Base-by-base conservation (phyloP, 345 rosid species). In the Psidium guajava region DNA sequence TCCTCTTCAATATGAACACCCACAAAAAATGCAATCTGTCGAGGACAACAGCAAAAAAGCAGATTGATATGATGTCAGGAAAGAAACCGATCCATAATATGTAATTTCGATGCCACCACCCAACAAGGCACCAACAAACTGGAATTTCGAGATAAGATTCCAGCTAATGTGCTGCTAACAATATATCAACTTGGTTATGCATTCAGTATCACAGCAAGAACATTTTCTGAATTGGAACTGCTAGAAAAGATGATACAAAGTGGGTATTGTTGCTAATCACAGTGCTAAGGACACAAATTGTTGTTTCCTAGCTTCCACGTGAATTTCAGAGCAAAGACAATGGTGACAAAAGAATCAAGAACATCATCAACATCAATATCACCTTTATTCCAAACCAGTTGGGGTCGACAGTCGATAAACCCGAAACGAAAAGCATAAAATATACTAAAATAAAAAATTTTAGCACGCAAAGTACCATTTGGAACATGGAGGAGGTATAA, bases 1-100 rank as follows among this genome's bases (percentile, higher is more conserved):
- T 93, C 89, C 89, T 91, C 95, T 86, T 95, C 98, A 6, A 88
- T 89, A 87, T 94, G 98, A 85, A 93, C 98, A 15, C 96, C 94
- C 84, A 95, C 96, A 54, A 91, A 93, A 89, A 93, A 94, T 82
- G 98, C 98, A 55, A 95, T 91, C 99, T 96, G 94, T 86, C 85
- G 77, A 51, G 87, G 50, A 53, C 81, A 49, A 51, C 18, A 42
- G 5, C 77, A 69, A 47, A 84, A 32, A 36, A 56, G 81, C 22
- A 49, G 18, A n/a, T 50, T 55, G 49, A 82, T 82, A 51, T 57
- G 86, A 64, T 27, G 36, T 58, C 27, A 12, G 27, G 9, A 32
- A 74, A 49, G 54, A 14, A 73, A 21, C 18, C 32, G 51, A 69
- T 55, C 25, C 14, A 11, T 20, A 40, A 14, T 61, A 28, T 13